Conservation (phyloP, 768 basidiomycete genomes). For the Heimioporus sp. region DNA sequence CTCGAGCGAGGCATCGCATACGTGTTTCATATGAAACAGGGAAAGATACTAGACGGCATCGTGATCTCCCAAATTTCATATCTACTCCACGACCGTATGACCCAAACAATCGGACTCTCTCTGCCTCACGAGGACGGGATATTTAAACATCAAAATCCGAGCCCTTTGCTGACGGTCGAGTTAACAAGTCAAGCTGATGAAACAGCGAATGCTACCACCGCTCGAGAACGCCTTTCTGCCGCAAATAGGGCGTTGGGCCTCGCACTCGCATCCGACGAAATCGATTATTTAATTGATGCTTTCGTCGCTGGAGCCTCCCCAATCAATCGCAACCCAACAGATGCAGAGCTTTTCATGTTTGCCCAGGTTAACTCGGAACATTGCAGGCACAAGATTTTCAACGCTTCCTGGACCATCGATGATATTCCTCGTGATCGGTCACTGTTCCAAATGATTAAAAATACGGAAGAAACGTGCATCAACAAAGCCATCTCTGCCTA, state of each 20-base stretch:
- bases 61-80: constrained; percentile 58
- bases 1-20: constrained; percentile 84
- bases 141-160: constrained; percentile 61
- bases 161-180: constrained; percentile 69
- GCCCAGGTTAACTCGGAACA: constrained; percentile 99
- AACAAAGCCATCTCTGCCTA: constrained; percentile 92
- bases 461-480: constrained; percentile 79
- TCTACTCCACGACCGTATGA: constrained; percentile 95
- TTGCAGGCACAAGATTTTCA: constrained; percentile 99
- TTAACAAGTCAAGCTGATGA: constrained; percentile 37
- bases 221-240: constrained; percentile 60
- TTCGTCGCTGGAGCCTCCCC: constrained; percentile 71
- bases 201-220: constrained; percentile 33
- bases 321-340: constrained; percentile 84
- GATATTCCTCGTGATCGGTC: constrained; percentile 60
- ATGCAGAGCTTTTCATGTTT: constrained; percentile 99
- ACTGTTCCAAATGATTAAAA: constrained; percentile 96
- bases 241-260: constrained; percentile 89
- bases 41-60: constrained; percentile 39
- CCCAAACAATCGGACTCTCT: constrained; percentile 65
- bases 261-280: constrained; percentile 86
- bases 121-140: constrained; percentile 57
- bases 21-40: constrained; percentile 50
- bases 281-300: constrained; percentile 87
- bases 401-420: constrained; percentile 94